A percentile compares a stretch with the other conserved stretches of the same genome.
phyloP scores from a whole-genome alignment of 2,329 filamentous ascomycete genomes.

The Cercospora citrullina region DNA sequence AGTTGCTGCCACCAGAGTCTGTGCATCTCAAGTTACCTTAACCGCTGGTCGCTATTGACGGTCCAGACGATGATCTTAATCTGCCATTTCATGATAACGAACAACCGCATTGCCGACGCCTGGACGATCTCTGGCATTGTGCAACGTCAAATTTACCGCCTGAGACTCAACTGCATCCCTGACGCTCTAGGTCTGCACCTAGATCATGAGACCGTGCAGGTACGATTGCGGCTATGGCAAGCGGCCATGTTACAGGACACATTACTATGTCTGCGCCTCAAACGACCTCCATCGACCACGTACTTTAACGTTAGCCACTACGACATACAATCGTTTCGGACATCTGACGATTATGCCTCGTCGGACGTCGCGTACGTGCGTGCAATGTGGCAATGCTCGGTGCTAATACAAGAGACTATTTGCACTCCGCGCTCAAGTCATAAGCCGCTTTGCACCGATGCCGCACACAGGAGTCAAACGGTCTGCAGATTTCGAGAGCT shows the following conservation, averaged over 20 bases:
- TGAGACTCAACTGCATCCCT: conserved; percentile 76
- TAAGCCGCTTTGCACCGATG: not conserved
- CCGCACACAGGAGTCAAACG: not conserved
- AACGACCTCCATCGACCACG: conserved; percentile 37
- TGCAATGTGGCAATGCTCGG: conserved; percentile 17
- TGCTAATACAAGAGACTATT: conserved; percentile 5
- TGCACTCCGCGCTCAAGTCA: conserved; percentile 9
- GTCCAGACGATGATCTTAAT: conserved; percentile 79
- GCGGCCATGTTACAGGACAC: conserved; percentile 78
- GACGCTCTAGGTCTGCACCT: conserved; percentile 47
- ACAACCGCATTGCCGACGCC: conserved; percentile 78
- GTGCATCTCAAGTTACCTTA: conserved; percentile 10
- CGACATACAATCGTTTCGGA: not conserved
- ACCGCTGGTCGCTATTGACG: conserved; percentile 42
- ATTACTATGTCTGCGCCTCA: conserved; percentile 73
- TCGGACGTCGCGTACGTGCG: not conserved
- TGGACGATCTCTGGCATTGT: conserved; percentile 78
- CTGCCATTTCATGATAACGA: conserved; percentile 79
- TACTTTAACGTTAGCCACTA: not conserved
- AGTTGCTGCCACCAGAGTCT: conserved; percentile 9
- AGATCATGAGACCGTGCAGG: conserved; percentile 69
- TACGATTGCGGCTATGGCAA: conserved; percentile 77
- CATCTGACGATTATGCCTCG: not conserved
- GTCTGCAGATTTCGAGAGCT: not conserved
- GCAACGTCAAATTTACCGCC: conserved; percentile 74